Conservation (phyloP, 495 filamentous ascomycete genomes). For the Penicillium ochrochloron region DNA sequence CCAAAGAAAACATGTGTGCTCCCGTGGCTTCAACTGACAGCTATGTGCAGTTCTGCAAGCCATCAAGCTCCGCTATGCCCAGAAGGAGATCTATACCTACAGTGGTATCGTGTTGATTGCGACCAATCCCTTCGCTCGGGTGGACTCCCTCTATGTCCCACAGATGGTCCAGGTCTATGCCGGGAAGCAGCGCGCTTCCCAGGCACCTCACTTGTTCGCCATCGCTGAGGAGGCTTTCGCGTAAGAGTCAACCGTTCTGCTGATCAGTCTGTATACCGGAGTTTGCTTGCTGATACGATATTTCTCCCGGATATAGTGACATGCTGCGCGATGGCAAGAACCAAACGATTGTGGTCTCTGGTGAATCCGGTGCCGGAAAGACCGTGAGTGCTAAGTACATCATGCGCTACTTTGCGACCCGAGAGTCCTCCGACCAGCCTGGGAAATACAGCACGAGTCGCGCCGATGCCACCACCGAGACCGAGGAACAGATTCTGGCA, state of each 20-base stretch:
- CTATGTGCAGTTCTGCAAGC: slow-evolving; percentile 81
- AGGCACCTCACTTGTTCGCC: slow-evolving; percentile 97
- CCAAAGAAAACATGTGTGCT: slow-evolving; percentile 3
- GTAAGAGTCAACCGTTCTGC: slow-evolving; percentile 54
- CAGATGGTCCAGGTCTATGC: slow-evolving; percentile 99
- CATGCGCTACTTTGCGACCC: slow-evolving; percentile 98
- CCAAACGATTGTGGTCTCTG: slow-evolving; percentile 98
- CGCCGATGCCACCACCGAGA: slow-evolving; percentile 92
- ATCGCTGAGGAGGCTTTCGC: slow-evolving; percentile 99
- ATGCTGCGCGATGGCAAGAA: slow-evolving; percentile 96
- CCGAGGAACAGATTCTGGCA: slow-evolving; percentile 95
- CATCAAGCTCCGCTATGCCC: slow-evolving; percentile 94
- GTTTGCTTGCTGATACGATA: neutral
- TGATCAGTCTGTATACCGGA: neutral
- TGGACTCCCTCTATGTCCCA: slow-evolving; percentile 97
- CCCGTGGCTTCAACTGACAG: slow-evolving; percentile 38
- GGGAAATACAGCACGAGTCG: slow-evolving; percentile 77
- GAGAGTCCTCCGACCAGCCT: slow-evolving; percentile 90
- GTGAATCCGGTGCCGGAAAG: slow-evolving; percentile 97
- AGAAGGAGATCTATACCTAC: slow-evolving; percentile 99
- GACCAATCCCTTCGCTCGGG: slow-evolving; percentile 96
- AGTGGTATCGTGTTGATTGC: slow-evolving; percentile 98
- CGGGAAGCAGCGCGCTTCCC: slow-evolving; percentile 92
- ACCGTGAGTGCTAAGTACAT: slow-evolving; percentile 99
- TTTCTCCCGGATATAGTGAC: slow-evolving; percentile 60